These are phyloP conservation scores for Gynostemma pentaphyllum DNA, from an alignment of 306 rosid genomes.

Conservation along the genomic window DNA sequence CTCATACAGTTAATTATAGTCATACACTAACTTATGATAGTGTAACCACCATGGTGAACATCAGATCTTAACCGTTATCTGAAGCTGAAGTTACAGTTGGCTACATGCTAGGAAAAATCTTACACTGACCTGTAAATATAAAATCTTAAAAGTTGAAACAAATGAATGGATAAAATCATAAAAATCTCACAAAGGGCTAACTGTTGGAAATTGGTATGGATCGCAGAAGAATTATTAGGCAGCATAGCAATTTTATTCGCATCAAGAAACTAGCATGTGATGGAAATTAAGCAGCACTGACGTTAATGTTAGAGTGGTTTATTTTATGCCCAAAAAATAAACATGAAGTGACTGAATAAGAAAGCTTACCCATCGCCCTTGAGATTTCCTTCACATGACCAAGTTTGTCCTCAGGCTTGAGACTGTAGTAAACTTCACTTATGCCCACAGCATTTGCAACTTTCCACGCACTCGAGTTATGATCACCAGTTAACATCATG, in stretches of 20 bases:
- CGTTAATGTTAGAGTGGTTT: background rate
- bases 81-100: background rate
- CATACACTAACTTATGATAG: background rate
- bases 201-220: background rate
- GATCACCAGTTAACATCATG: conserved; percentile 98
- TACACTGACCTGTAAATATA: background rate
- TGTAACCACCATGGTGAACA: background rate
- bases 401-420: conserved; percentile 95
- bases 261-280: background rate
- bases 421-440: conserved; percentile 66
- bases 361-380: conserved; percentile 64
- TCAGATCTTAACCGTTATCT: background rate
- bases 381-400: conserved; percentile 77
- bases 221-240: background rate
- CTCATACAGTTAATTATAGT: background rate
- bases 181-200: background rate
- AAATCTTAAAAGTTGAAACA: background rate
- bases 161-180: background rate
- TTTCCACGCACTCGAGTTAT: conserved; percentile 76
- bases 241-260: background rate
- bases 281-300: background rate
- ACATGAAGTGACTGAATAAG: background rate
- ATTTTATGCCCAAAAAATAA: background rate
- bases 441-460: conserved; percentile 88
- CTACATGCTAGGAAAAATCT: background rate